A percentile compares a stretch with the other conserved stretches of the same genome.
Conservation (phyloP, 768 basidiomycete genomes). For the Thelephora aurantiotincta region DNA sequence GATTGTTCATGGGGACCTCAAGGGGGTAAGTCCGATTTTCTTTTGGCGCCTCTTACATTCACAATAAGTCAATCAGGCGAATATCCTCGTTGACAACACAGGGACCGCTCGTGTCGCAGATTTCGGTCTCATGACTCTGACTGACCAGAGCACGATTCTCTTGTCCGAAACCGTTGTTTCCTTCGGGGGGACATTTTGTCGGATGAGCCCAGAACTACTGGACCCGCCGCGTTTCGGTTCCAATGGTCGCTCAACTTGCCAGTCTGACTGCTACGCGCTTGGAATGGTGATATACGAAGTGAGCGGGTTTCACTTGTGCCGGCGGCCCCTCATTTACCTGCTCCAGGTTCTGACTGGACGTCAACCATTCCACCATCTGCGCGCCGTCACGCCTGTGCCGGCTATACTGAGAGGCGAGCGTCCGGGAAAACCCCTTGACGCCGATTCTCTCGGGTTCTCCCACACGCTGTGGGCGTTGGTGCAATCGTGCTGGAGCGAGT, state of each 20-base stretch:
- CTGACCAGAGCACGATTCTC: slow-evolving; percentile 6
- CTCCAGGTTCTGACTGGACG: too few species aligned
- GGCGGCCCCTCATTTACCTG: too few species aligned
- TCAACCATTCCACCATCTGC: too few species aligned
- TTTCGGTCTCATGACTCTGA: slow-evolving; percentile 11
- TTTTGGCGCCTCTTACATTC: too few species aligned
- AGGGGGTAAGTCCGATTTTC: too few species aligned
- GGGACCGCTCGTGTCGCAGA: slow-evolving; percentile 10
- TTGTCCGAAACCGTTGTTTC: neutral
- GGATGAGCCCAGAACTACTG: slow-evolving; percentile 1
- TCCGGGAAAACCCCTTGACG: neutral
- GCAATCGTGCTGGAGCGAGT: slow-evolving; percentile 3
- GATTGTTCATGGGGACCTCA: too few species aligned
- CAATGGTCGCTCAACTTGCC: neutral
- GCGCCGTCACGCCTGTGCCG: neutral
- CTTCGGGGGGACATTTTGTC: slow-evolving; percentile 6
- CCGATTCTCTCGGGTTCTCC: neutral
- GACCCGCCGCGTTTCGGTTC: neutral
- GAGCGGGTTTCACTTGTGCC: slow-evolving; percentile 9
- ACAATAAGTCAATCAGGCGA: slow-evolving; percentile 5
- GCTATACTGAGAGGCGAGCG: slow-evolving; percentile 5
- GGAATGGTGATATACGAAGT: slow-evolving; percentile 1
- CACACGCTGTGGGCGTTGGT: slow-evolving; percentile 2
- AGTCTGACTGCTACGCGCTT: neutral
- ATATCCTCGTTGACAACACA: slow-evolving; percentile 11